Evolutionary conservation across 2,329 filamentous ascomycete genomes (phyloP).

Genomic region (Colletotrichum sp.): DNA sequence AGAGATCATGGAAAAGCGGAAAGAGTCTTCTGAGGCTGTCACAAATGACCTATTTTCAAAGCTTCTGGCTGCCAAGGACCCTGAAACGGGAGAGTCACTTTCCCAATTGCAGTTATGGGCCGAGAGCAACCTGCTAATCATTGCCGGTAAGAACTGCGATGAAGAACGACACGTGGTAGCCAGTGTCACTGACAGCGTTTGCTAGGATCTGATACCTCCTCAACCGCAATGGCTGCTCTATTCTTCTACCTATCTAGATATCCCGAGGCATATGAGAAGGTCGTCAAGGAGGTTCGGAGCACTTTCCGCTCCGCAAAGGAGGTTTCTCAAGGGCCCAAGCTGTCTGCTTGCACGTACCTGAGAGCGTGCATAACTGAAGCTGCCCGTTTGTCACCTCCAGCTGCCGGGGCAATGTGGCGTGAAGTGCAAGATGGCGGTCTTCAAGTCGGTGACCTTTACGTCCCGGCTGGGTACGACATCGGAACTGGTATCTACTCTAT

Average conservation of each 20-base stretch:
- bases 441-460: not conserved
- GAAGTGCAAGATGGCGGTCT: not conserved
- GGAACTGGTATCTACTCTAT: slow-evolving; percentile 6
- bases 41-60: not conserved
- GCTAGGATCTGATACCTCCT: not conserved
- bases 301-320: not conserved
- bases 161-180: not conserved
- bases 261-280: not conserved
- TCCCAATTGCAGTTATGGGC: slow-evolving; percentile 1
- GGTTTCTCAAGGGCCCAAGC: not conserved
- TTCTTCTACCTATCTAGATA: slow-evolving; percentile 4
- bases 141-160: not conserved
- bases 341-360: not conserved
- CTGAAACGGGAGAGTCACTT: not conserved
- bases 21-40: not conserved
- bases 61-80: not conserved
- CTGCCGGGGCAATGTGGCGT: not conserved
- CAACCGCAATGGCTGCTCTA: not conserved
- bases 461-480: not conserved
- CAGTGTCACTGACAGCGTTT: not conserved
- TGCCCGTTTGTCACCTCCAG: not conserved
- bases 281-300: not conserved
- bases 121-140: not conserved
- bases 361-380: not conserved
- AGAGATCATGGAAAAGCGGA: not conserved